A percentile compares a stretch with the other conserved stretches of the same genome.
Conservation (phyloP, 2,329 filamentous ascomycete genomes). For the Chaetomiaceae sp. region DNA sequence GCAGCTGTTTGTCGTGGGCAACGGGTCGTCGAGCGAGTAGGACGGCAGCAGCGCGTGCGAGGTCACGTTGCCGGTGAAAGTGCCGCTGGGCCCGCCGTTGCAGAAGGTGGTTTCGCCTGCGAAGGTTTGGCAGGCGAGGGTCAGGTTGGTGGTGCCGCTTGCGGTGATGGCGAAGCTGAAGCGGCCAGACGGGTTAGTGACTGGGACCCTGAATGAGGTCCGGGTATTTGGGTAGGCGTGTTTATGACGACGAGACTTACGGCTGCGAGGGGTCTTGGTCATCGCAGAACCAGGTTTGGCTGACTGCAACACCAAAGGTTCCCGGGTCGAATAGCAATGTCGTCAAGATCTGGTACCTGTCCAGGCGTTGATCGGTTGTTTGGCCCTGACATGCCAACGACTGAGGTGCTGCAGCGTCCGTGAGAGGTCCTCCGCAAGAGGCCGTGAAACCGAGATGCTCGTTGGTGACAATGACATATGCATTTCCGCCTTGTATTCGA, state of each 20-base stretch:
- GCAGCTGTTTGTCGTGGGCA: slow-evolving; percentile 19
- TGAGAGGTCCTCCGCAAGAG: slow-evolving; percentile 6
- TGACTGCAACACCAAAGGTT: slow-evolving; percentile 14
- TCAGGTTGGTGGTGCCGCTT: slow-evolving; percentile 13
- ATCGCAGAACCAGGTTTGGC: slow-evolving; percentile 26
- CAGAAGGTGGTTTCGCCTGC: slow-evolving; percentile 16
- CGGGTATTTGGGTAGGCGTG: too few species aligned
- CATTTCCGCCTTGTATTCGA: slow-evolving; percentile 7
- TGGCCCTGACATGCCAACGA: slow-evolving; percentile 7
- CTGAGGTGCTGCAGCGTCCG: background rate
- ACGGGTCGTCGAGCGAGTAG: slow-evolving; percentile 23
- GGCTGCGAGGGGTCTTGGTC: slow-evolving; percentile 19
- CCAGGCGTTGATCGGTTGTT: background rate
- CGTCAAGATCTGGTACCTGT: slow-evolving; percentile 16
- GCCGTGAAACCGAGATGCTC: slow-evolving; percentile 10
- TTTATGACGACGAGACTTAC: too few species aligned
- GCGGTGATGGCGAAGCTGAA: slow-evolving; percentile 17
- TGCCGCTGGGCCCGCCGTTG: slow-evolving; percentile 12
- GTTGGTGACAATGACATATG: slow-evolving; percentile 11
- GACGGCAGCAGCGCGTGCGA: slow-evolving; percentile 14
- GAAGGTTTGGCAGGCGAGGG: slow-evolving; percentile 16
- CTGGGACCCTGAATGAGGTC: too few species aligned
- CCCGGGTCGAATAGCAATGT: slow-evolving; percentile 15
- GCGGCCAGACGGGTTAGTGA: too few species aligned
- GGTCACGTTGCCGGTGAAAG: slow-evolving; percentile 10